Conservation (phyloP, 2,329 filamentous ascomycete genomes). For the Cytospora leucostoma region DNA sequence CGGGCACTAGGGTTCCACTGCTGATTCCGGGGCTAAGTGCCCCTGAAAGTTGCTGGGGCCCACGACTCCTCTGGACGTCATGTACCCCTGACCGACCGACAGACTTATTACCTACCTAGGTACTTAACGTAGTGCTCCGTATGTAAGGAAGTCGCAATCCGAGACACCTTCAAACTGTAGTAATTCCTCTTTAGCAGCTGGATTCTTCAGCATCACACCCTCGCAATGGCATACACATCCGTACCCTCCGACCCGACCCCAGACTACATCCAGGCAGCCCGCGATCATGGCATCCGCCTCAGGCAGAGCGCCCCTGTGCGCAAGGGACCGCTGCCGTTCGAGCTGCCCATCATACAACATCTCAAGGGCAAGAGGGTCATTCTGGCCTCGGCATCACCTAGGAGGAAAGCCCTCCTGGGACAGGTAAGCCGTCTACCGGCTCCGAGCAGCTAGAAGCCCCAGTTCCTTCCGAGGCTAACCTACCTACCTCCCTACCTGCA, state of each 20-base stretch:
- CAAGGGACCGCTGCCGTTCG: constrained; percentile 65
- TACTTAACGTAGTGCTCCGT: no score
- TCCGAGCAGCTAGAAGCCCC: background rate
- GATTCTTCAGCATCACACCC: constrained; percentile 5
- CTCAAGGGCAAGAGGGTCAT: constrained; percentile 81
- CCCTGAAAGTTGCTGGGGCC: no score
- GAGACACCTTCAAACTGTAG: background rate
- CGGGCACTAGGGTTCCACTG: no score
- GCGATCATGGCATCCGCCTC: constrained; percentile 41
- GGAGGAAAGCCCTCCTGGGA: constrained; percentile 77
- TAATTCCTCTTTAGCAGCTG: constrained; percentile 5
- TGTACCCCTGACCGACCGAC: no score
- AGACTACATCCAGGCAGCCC: constrained; percentile 46
- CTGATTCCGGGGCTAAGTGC: no score
- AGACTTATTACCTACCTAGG: no score
- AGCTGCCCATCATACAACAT: constrained; percentile 75
- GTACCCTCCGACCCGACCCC: constrained; percentile 46
- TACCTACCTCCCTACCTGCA: constrained; percentile 39
- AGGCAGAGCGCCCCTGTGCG: constrained; percentile 43
- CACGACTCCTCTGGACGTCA: no score
- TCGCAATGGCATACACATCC: constrained; percentile 26
- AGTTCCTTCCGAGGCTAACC: background rate
- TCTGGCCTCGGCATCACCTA: constrained; percentile 85
- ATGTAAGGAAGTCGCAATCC: background rate
- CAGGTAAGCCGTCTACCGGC: constrained; percentile 49